Evolutionary conservation across 2,329 filamentous ascomycete genomes (phyloP).

Genomic region (Elsinoe fawcettii): DNA sequence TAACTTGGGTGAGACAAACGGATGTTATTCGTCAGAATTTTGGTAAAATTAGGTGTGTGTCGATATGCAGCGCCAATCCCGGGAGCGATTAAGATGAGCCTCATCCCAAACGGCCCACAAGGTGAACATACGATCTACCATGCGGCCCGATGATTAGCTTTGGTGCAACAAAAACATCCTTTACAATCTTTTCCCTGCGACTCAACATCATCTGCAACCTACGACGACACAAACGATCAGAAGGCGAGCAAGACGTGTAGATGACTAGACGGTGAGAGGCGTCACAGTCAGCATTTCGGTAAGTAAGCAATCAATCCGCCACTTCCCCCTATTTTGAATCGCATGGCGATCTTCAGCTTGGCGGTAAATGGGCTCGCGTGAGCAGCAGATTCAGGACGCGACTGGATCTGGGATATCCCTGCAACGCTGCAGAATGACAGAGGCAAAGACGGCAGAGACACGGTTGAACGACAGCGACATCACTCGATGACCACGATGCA

Average conservation of each 20-base stretch:
- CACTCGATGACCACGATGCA: not conserved
- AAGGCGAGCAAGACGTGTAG: not conserved
- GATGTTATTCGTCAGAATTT: not conserved
- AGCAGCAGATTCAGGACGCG: not conserved
- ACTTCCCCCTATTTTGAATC: not conserved
- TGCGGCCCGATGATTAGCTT: not conserved
- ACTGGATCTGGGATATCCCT: not conserved
- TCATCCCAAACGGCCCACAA: not conserved
- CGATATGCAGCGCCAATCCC: too few species aligned
- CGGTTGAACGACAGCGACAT: not conserved
- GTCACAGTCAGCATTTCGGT: slow-evolving; percentile 1
- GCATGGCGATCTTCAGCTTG: not conserved
- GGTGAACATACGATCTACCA: not conserved
- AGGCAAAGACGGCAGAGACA: too few species aligned
- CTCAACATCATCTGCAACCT: not conserved
- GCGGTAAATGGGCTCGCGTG: not conserved
- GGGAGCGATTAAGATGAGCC: not conserved
- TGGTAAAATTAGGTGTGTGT: slow-evolving; percentile 5
- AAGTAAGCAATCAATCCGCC: not conserved
- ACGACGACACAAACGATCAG: not conserved
- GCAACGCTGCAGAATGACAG: not conserved
- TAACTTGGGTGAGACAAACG: not conserved
- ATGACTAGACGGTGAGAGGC: not conserved
- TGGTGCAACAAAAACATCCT: not conserved
- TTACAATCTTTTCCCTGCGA: not conserved